A percentile compares a stretch with the other conserved stretches of the same genome.
Conservation (phyloP, 441 rosid species). For the Dalechampia spathulata region DNA sequence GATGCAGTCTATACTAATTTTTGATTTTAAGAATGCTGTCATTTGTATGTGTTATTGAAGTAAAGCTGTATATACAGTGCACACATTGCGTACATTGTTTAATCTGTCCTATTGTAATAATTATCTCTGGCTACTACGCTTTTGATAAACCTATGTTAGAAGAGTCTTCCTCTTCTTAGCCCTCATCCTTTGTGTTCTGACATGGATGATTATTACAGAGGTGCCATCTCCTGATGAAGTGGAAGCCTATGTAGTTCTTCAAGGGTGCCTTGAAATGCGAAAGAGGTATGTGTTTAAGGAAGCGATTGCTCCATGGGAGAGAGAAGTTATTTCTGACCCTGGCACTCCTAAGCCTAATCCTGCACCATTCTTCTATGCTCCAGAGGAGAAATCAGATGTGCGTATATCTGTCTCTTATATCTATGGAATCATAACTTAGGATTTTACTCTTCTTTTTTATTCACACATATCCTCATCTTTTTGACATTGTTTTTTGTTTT, state of each 20-base stretch:
- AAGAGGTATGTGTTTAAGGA: constrained; percentile 74
- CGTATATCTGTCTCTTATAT: constrained; percentile 16
- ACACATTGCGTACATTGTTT: too few relatives aligned
- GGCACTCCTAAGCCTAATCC: constrained; percentile 93
- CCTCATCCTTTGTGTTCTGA: not conserved
- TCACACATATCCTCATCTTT: constrained; percentile 14
- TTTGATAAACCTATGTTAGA: too few relatives aligned
- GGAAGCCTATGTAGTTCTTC: constrained; percentile 68
- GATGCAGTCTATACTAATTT: too few relatives aligned
- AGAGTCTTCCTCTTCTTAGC: not conserved
- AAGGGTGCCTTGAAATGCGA: constrained; percentile 91
- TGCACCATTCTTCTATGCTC: constrained; percentile 68
- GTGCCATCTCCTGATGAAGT: constrained; percentile 78
- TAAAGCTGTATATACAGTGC: too few relatives aligned
- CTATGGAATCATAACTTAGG: not conserved
- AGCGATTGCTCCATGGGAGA: constrained; percentile 95
- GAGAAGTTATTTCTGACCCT: constrained; percentile 89
- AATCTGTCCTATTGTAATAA: too few relatives aligned
- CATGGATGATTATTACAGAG: constrained; percentile 39
- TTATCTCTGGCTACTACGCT: too few relatives aligned
- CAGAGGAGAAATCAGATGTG: constrained; percentile 82
- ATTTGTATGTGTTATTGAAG: too few relatives aligned
- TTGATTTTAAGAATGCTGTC: too few relatives aligned
- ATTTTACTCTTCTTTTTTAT: constrained; percentile 1
- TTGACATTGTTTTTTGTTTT: constrained; percentile 8